Evolutionary conservation across 768 basidiomycete genomes (phyloP).

Genomic region (Hericium coralloides): DNA sequence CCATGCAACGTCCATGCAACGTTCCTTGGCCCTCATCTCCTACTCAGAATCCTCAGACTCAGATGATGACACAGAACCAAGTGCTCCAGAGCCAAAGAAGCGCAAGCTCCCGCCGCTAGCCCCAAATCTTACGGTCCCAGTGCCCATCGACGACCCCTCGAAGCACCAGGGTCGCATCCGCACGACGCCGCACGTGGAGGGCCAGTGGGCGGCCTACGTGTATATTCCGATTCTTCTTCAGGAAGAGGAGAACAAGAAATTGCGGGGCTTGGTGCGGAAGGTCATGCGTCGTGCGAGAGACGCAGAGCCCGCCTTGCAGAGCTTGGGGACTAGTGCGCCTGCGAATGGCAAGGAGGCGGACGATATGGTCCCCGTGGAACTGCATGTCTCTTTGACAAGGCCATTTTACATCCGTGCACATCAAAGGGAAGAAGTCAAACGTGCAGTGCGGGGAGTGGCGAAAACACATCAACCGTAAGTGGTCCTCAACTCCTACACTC

Average conservation of each 20-base stretch:
- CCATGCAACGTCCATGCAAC: conserved; percentile 5
- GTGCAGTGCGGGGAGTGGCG: conserved; percentile 46
- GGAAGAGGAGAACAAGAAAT: conserved; percentile 23
- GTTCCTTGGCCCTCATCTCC: conserved; percentile 4
- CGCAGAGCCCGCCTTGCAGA: conserved; percentile 38
- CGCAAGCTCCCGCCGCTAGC: conserved; percentile 57
- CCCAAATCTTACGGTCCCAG: conserved; percentile 33
- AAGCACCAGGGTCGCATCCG: conserved; percentile 81
- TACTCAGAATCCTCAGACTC: conserved; percentile 6
- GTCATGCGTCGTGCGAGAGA: conserved; percentile 36
- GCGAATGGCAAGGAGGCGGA: conserved; percentile 5
- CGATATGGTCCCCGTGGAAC: conserved; percentile 27
- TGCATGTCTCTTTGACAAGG: conserved; percentile 83
- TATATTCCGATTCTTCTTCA: conserved; percentile 55
- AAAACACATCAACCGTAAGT: conserved; percentile 39
- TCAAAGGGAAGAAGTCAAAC: conserved; percentile 67
- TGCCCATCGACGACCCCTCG: conserved; percentile 63
- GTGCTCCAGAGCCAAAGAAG: conserved; percentile 18
- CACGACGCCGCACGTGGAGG: conserved; percentile 71
- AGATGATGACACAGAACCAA: neutral
- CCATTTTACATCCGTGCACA: conserved; percentile 74
- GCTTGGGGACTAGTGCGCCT: conserved; percentile 23
- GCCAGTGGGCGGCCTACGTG: conserved; percentile 76
- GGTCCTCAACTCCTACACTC: neutral
- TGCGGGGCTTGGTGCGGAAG: conserved; percentile 38